Evolutionary conservation across 2,329 filamentous ascomycete genomes (phyloP).

Genomic region (Ceratocystis destructans): DNA sequence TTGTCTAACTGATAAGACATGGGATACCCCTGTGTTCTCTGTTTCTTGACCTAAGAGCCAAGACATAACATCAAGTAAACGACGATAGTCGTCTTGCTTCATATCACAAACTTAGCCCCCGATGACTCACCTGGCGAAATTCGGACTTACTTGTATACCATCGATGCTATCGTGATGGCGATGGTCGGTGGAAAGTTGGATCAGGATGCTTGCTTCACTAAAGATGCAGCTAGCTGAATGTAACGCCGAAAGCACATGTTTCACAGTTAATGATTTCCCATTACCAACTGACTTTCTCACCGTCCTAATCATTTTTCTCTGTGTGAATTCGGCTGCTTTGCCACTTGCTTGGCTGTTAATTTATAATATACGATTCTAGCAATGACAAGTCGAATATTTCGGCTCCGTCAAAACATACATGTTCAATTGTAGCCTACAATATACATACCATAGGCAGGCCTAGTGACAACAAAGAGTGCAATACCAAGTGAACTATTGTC

Average conservation of each 20-base stretch:
- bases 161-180: not conserved
- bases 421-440: not conserved
- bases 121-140: no score
- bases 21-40: not conserved
- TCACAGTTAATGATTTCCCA: no score
- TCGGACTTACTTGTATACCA: not conserved
- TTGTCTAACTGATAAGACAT: not conserved
- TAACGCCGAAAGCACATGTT: no score
- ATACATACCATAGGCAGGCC: not conserved
- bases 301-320: no score
- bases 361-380: no score
- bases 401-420: not conserved
- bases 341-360: not conserved
- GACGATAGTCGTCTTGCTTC: not conserved
- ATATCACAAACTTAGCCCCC: not conserved
- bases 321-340: not conserved
- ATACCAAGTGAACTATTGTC: not conserved
- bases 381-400: not conserved
- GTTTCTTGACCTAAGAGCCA: not conserved
- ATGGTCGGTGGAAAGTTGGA: no score
- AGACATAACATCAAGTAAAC: not conserved
- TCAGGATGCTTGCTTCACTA: no score
- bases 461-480: not conserved
- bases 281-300: no score
- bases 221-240: no score